Evolutionary conservation across 2,329 filamentous ascomycete genomes (phyloP), one percentile per base, ranked within the genome.

Genomic region (Epichloe sylvatica): DNA sequence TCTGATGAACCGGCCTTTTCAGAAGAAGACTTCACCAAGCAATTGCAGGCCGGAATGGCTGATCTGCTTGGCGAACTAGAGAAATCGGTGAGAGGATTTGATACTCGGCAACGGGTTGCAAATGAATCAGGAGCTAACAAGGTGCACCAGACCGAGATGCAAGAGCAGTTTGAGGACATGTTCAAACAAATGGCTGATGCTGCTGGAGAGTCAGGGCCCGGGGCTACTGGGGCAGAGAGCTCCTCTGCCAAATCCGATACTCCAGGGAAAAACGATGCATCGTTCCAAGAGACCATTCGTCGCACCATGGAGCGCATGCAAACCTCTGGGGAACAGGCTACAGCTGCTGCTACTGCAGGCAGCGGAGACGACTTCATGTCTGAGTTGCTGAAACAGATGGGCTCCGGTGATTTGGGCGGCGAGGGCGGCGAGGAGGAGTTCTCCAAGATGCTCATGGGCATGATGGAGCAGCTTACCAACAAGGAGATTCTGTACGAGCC

Each of bases 381-480:
- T n/a, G 86, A 96, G 64, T 81, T 98, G 73, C 76, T 98, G 60
- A 92, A 92, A 66, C 86, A 92, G 54, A 83, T 96, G 34, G 61
- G 62, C 2, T 65, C 65, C 70, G 84, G 87, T 60, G 76, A 77
- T 23, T 66, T 72, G 1, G 80, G 76, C n/a, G 62, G 61, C n/a
- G 82, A 78, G 9, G 68, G 66, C 37, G 60, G 63, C 46, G 88
- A 96, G 50, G 89, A 92, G 59, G 89, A 94, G 58, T 86, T 97
- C 60, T 89, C 87, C 51, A 91, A 94, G 70, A 88, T 97, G 81
- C 78, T 98, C 52, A 80, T 94, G 76, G 86, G 86, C 49, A 95
- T 97, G 88, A 97, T 98, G 91, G 88, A 97, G 69, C 90, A 98
- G 67, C 76, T 98, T 54, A 97, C 92, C 3, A 95, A 94, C 67